These are phyloP conservation scores for Mucor velutinosus DNA, from an alignment of 371 early-diverging fungal genomes.

Conservation along the genomic window DNA sequence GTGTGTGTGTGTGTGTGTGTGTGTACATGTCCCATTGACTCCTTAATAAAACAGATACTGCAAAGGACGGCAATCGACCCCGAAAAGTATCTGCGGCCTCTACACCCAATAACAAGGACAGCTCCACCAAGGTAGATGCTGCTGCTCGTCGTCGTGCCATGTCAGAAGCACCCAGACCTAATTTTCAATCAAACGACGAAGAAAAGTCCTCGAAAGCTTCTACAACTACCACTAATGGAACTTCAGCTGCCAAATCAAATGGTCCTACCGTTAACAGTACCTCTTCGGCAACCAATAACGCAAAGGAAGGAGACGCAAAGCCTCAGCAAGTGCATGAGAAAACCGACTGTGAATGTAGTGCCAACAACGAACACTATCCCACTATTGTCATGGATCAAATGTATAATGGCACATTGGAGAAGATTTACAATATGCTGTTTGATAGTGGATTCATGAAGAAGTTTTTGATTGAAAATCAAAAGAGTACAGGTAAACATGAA, in stretches of 20 bases:
- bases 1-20: neutral
- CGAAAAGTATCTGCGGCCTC: slow-evolving; percentile 13
- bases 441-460: slow-evolving; percentile 36
- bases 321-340: slow-evolving; percentile 7
- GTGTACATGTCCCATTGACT: neutral
- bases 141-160: slow-evolving; percentile 12
- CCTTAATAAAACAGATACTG: neutral
- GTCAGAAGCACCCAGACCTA: slow-evolving; percentile 30
- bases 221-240: neutral
- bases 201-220: slow-evolving; percentile 2
- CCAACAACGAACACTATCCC: slow-evolving; percentile 52
- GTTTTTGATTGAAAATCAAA: slow-evolving; percentile 42
- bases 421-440: slow-evolving; percentile 49
- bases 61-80: neutral
- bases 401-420: slow-evolving; percentile 49
- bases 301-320: neutral
- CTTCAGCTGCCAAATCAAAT: neutral
- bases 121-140: neutral
- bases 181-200: neutral
- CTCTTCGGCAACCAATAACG: neutral
- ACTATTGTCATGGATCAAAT: slow-evolving; percentile 48
- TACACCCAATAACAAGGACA: neutral
- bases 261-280: neutral
- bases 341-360: slow-evolving; percentile 47
- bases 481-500: slow-evolving; percentile 33